Percentiles rank a stretch among this genome's conserved stretches.
Conservation (phyloP, 2,329 filamentous ascomycete genomes). For the Meredithiella fracta region DNA sequence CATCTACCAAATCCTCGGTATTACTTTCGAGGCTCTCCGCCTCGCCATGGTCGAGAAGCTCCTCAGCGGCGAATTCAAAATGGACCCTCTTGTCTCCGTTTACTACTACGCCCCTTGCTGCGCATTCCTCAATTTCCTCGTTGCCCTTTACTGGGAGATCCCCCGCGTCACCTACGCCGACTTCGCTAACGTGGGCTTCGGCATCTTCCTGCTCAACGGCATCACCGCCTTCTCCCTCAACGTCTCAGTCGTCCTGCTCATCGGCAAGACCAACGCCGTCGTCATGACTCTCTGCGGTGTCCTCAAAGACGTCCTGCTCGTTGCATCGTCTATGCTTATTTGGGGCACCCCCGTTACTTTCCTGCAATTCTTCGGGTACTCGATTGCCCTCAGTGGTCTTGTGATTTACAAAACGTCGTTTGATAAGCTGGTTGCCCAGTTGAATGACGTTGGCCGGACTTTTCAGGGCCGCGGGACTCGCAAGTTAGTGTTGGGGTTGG, state of each 20-base stretch:
- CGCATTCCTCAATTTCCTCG: conserved; percentile 61
- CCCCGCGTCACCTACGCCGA: conserved; percentile 53
- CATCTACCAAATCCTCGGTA: conserved; percentile 61
- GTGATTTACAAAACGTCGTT: conserved; percentile 63
- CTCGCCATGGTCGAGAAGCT: conserved; percentile 73
- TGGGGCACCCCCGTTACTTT: conserved; percentile 60
- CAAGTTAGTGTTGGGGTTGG: conserved; percentile 4
- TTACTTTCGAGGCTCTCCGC: conserved; percentile 67
- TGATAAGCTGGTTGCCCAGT: conserved; percentile 60
- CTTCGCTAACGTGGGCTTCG: conserved; percentile 55
- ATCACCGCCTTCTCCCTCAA: conserved; percentile 67
- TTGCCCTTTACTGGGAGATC: conserved; percentile 59
- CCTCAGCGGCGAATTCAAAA: conserved; percentile 74
- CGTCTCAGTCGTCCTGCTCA: conserved; percentile 73
- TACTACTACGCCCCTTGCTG: conserved; percentile 84
- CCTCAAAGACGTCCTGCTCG: conserved; percentile 74
- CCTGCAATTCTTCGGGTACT: conserved; percentile 72
- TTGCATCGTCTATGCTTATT: conserved; percentile 63
- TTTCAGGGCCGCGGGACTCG: conserved; percentile 11
- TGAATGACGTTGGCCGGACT: conserved; percentile 46
- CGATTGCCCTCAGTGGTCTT: conserved; percentile 62
- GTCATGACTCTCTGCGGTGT: conserved; percentile 78
- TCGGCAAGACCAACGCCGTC: conserved; percentile 74
- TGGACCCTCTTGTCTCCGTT: conserved; percentile 75
- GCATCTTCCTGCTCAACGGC: conserved; percentile 60